Conservation (phyloP, 164 flowering plant species). For the Berberis vulgaris region DNA sequence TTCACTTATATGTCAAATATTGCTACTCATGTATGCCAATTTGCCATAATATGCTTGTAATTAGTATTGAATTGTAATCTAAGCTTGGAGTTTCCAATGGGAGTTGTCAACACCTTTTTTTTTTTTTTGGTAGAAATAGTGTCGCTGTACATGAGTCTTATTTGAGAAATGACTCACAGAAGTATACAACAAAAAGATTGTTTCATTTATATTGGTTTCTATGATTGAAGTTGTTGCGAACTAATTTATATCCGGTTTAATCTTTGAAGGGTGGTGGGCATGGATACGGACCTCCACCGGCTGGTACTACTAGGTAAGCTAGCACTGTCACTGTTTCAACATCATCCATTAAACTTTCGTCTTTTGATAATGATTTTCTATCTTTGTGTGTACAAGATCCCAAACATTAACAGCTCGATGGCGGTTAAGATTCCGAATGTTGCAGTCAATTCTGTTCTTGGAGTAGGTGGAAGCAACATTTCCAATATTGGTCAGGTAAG, state of each 20-base stretch:
- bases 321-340: background rate
- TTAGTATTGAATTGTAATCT: no score
- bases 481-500: conserved; percentile 23
- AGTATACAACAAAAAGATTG: no score
- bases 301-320: conserved; percentile 38
- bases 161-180: no score
- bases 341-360: background rate
- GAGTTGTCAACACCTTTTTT: no score
- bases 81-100: no score
- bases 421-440: conserved; percentile 29
- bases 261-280: conserved; percentile 27
- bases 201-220: background rate
- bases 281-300: conserved; percentile 29
- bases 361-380: background rate
- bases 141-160: no score
- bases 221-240: background rate
- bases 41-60: no score
- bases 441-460: conserved; percentile 22
- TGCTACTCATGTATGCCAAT: no score
- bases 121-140: no score
- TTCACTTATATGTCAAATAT: no score
- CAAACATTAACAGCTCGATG: conserved; percentile 22
- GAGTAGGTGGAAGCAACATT: conserved; percentile 33
- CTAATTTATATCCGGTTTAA: conserved; percentile 4
- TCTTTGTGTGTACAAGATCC: conserved; percentile 23